Conservation (phyloP, 2,329 filamentous ascomycete species). For the Penicillium sp. region DNA sequence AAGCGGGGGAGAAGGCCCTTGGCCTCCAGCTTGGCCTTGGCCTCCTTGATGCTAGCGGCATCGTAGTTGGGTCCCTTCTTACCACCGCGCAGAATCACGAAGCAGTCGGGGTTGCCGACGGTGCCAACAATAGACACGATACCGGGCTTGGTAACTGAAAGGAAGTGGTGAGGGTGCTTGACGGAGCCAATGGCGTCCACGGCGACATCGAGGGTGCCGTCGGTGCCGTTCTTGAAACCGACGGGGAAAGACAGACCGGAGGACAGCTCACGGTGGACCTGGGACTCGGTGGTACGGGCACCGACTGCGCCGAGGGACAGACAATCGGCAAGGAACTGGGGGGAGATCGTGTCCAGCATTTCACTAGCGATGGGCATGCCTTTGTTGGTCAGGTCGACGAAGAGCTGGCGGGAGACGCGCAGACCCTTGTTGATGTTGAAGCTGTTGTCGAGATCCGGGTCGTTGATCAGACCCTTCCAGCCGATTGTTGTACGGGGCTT, state of each 20-base stretch:
- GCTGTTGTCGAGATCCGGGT: slow-evolving; percentile 95
- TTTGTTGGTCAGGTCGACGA: slow-evolving; percentile 82
- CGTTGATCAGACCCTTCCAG: slow-evolving; percentile 98
- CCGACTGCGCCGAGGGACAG: slow-evolving; percentile 89
- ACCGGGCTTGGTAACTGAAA: slow-evolving; percentile 94
- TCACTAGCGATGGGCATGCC: slow-evolving; percentile 96
- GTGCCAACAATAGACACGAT: slow-evolving; percentile 93
- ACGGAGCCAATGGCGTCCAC: slow-evolving; percentile 95
- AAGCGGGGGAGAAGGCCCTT: slow-evolving; percentile 70
- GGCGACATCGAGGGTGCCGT: slow-evolving; percentile 81
- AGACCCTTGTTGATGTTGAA: slow-evolving; percentile 99
- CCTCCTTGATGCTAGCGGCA: slow-evolving; percentile 72
- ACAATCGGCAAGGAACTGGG: slow-evolving; percentile 91
- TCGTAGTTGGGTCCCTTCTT: slow-evolving; percentile 94
- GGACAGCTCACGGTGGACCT: slow-evolving; percentile 90
- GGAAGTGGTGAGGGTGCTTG: slow-evolving; percentile 88
- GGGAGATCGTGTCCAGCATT: slow-evolving; percentile 97
- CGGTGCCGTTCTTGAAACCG: slow-evolving; percentile 99
- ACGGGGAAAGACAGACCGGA: slow-evolving; percentile 94
- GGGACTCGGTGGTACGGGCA: slow-evolving; percentile 92
- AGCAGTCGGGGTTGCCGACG: slow-evolving; percentile 92
- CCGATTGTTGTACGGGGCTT: slow-evolving; percentile 97
- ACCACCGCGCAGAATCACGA: slow-evolving; percentile 89
- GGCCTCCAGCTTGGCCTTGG: slow-evolving; percentile 72
- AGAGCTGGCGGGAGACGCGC: slow-evolving; percentile 78